phyloP scores from a whole-genome alignment of 2,329 filamentous ascomycete genomes.

The Tolypocladium ophioglossoides region DNA sequence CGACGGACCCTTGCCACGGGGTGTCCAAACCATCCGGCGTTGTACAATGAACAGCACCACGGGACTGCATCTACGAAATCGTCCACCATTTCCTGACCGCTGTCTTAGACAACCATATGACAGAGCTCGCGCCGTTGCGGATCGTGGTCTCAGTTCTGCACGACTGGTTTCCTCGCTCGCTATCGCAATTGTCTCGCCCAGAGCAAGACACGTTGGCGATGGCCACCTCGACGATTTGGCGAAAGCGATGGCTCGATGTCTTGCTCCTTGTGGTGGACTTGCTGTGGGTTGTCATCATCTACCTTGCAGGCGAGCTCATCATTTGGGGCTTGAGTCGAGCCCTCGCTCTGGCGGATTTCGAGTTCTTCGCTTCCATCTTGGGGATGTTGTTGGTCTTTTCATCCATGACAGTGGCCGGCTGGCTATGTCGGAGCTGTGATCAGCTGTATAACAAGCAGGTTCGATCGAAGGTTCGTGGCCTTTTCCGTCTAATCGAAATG shows the following conservation, averaged over 20 bases:
- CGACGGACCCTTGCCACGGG: background rate
- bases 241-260: conserved; percentile 3
- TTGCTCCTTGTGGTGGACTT: conserved; percentile 11
- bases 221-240: conserved; percentile 3
- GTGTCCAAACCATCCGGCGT: conserved; percentile 1
- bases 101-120: background rate
- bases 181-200: background rate
- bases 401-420: conserved; percentile 18
- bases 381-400: conserved; percentile 33
- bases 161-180: background rate
- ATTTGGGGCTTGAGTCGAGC: conserved; percentile 31
- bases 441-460: conserved; percentile 18
- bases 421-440: conserved; percentile 10
- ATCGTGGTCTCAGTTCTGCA: background rate
- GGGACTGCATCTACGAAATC: background rate
- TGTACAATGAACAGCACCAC: conserved; percentile 1
- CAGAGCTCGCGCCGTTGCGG: background rate
- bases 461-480: conserved; percentile 20
- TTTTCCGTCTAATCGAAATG: background rate
- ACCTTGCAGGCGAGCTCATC: conserved; percentile 30
- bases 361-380: conserved; percentile 36
- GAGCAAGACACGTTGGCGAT: background rate
- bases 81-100: background rate
- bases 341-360: conserved; percentile 19
- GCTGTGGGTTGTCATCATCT: conserved; percentile 24